Evolutionary conservation across 345 rosid genomes (phyloP).

Genomic region (Brassica incana): DNA sequence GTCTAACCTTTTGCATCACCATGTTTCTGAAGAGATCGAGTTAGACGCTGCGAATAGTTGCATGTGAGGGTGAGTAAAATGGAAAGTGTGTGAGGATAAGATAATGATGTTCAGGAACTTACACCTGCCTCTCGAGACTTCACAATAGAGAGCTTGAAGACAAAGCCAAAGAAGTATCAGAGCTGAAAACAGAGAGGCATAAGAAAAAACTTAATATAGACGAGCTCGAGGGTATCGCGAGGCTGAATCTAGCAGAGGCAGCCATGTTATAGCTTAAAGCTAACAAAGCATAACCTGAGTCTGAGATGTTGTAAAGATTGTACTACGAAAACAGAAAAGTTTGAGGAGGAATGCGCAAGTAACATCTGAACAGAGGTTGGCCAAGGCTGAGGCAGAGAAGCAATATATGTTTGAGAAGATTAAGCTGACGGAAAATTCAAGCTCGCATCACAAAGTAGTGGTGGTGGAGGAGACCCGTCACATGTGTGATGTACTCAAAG

Average conservation of each 20-base stretch:
- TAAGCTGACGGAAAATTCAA: not conserved
- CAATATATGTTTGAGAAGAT: not conserved
- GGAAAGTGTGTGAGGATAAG: not conserved
- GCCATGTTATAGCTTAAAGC: not conserved
- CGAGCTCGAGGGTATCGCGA: not conserved
- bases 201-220: not conserved
- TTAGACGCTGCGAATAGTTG: not conserved
- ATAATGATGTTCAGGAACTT: not conserved
- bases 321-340: not conserved
- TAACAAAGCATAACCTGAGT: not conserved
- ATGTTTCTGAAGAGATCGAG: not conserved
- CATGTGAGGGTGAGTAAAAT: not conserved
- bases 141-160: not conserved
- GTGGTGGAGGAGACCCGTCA: not conserved
- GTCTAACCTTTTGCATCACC: too few relatives aligned
- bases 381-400: not conserved
- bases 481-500: not conserved
- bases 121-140: not conserved
- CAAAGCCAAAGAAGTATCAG: not conserved
- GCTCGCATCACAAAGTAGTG: not conserved
- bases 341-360: not conserved
- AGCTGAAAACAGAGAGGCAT: not conserved
- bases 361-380: not conserved
- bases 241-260: not conserved
- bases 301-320: not conserved